These are phyloP conservation scores for Lipomyces sp. DNA, from an alignment of 805 yeast genomes.

Conservation along the genomic window DNA sequence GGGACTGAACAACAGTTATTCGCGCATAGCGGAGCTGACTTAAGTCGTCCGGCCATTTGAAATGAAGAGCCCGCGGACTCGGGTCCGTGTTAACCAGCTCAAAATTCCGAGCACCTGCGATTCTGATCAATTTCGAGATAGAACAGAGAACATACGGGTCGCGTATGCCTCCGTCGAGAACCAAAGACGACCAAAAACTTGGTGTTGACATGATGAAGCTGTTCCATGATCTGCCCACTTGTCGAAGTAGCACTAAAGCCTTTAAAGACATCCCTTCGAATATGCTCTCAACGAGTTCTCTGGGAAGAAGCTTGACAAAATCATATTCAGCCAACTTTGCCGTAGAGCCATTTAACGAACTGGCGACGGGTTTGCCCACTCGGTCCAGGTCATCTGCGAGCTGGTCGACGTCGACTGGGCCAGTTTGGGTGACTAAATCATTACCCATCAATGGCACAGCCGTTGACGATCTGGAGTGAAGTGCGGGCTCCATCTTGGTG, in stretches of 20 bases:
- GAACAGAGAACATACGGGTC: conserved; percentile 1
- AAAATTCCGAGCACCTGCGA: neutral
- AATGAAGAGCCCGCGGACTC: conserved; percentile 4
- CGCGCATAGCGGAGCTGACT: conserved; percentile 1
- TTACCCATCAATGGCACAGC: no score
- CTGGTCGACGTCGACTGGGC: no score
- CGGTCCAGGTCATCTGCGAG: no score
- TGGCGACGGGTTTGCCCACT: no score
- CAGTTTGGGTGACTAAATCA: no score
- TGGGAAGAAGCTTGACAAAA: neutral
- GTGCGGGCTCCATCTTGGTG: no score
- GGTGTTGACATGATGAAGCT: neutral
- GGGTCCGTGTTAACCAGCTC: neutral
- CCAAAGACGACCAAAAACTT: conserved; percentile 1
- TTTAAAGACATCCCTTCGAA: conserved; percentile 2
- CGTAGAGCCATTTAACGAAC: no score
- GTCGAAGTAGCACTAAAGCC: conserved; percentile 3
- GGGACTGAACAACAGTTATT: conserved; percentile 4
- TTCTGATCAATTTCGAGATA: neutral
- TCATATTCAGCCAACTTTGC: no score
- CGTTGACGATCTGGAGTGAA: no score
- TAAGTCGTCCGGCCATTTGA: conserved; percentile 8
- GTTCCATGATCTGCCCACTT: conserved; percentile 5
- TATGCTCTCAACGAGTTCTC: conserved; percentile 1
- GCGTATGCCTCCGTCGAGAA: neutral